Base-by-base conservation (phyloP, 768 basidiomycete species). In the Serendipita sp. region DNA sequence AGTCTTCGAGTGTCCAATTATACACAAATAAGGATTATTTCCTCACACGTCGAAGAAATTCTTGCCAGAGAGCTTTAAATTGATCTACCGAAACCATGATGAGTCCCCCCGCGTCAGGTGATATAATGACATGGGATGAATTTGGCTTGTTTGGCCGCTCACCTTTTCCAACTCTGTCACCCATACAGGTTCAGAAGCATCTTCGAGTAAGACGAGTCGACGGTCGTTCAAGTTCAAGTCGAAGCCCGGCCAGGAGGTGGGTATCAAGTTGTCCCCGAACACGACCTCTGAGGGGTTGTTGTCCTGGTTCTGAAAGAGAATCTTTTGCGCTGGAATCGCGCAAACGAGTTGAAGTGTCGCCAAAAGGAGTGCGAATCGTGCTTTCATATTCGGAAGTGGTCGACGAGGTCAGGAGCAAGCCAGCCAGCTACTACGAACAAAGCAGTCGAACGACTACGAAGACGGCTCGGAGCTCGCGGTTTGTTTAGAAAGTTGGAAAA, bases 121-220 rank as follows among this genome's bases (percentile, higher is more conserved):
- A 40, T 13, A 13, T 13, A 23, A 23, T 23, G 23, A 37, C 10
- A 29, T 33, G 55, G 18, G 27, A 46, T 40, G 29, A n/a, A 55
- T 31, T n/a, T 36, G 18, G 15, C 18, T 40, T 37, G 46, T 36
- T 23, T 4, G 18, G 11, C 33, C 23, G 10, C 40, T 36, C 18
- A 87, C 88, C 84, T 95, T 96, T 69, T 93, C 86, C n/a, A 87
- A 74, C 74, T 96, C 93, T 13, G 91, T 82, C 76, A 92, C 86
- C 86, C 83, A 87, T 62, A 86, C 80, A 2, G 89, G 86, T 10
- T 76, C 76, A 70, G 83, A 73, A 55, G 71, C 76, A 40, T 80
- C 86, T 63, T 86, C 81, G 70, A 90, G 76, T 72, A 91, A 82
- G 62, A 95, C 84, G 63, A 93, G 80, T 62, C 92, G 81, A 62